Evolutionary conservation across 2,329 filamentous ascomycete species (phyloP).

Genomic region (Phialophora tarda): DNA sequence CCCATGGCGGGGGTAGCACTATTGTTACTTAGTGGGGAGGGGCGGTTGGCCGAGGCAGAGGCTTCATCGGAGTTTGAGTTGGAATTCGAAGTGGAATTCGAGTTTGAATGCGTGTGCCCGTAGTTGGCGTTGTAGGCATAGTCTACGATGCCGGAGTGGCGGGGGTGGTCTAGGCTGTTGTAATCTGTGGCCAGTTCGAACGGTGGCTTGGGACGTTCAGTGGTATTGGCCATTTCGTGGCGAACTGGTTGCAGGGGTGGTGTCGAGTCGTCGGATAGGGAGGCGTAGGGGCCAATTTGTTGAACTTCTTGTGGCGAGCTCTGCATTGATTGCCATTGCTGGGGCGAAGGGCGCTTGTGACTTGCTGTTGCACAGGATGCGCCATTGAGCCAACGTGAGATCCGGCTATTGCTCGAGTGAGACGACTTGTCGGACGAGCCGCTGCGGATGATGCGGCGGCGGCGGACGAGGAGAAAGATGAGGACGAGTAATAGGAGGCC

Average conservation of each 20-base stretch:
- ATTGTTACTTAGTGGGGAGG: slow-evolving; percentile 15
- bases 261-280: slow-evolving; percentile 20
- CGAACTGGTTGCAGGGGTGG: slow-evolving; percentile 26
- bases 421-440: slow-evolving; percentile 31
- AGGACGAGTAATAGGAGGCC: slow-evolving; percentile 58
- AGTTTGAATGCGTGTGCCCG: slow-evolving; percentile 32
- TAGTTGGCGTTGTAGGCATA: slow-evolving; percentile 33
- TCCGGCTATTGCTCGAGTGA: slow-evolving; percentile 29
- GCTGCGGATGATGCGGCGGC: slow-evolving; percentile 39
- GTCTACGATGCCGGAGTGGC: slow-evolving; percentile 30
- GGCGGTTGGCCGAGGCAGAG: slow-evolving; percentile 1
- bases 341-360: slow-evolving; percentile 17
- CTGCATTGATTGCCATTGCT: slow-evolving; percentile 12
- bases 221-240: slow-evolving; percentile 35
- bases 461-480: slow-evolving; percentile 60
- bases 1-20: neutral
- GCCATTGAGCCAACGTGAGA: slow-evolving; percentile 35
- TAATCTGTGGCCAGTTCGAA: slow-evolving; percentile 36
- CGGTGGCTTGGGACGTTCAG: slow-evolving; percentile 35
- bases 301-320: slow-evolving; percentile 22
- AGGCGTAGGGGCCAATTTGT: slow-evolving; percentile 19
- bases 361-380: slow-evolving; percentile 19
- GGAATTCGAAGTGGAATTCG: slow-evolving; percentile 25
- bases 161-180: slow-evolving; percentile 33
- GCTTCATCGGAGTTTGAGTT: slow-evolving; percentile 15